Base-by-base conservation (phyloP, 768 basidiomycete genomes). In the Holtermanniella nyarrowii region DNA sequence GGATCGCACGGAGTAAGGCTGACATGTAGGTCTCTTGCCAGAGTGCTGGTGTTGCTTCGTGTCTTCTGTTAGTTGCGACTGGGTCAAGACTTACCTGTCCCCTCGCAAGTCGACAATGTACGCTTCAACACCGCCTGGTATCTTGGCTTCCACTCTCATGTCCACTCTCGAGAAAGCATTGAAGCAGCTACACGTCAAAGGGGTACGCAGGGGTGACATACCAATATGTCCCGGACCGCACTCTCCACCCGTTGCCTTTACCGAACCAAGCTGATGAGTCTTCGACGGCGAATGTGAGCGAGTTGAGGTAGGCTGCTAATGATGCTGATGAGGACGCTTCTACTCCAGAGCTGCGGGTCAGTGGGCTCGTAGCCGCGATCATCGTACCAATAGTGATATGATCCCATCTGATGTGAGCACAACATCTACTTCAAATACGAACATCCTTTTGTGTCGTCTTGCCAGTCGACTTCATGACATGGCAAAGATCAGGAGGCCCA, bases 1-100 rank as follows among this genome's bases (percentile, higher is more conserved):
- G 78, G 43, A 97, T 87, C 2, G 93, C 80, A 22, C 95, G 80
- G 1, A 97, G 78, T 16, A 96, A 65, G 2, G 93, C 90, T 2
- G 95, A 96, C 1, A 96, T 80, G 67, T 90, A 97, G 1, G 91
- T 90, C 74, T 99, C 95, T 68, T 89, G 87, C 95, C 95, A 99
- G 22, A 99, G 80, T 24, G 89, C 86, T 0, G 83, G 77, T 0
- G 89, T 88, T 11, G 91, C 85, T 66, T 89, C 86, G 61, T 91
- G 90, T 56, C 89, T 87, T 57, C 26, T 5, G 16, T 57, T 45
- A 59, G 51, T 42, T 46, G 22, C 47, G 23, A 18, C 26, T n/a
- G 23, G 22, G 57, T 26, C 27, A 72, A 20, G 46, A 62, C 85
- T 59, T 63, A 91, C 88, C 88, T 77, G 70, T 97, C 95, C 7